Evolutionary conservation across 192 early-diverging fungal species (phyloP), one percentile per base, ranked within the genome.

Genomic region (Phlyctochytrium bullatum): DNA sequence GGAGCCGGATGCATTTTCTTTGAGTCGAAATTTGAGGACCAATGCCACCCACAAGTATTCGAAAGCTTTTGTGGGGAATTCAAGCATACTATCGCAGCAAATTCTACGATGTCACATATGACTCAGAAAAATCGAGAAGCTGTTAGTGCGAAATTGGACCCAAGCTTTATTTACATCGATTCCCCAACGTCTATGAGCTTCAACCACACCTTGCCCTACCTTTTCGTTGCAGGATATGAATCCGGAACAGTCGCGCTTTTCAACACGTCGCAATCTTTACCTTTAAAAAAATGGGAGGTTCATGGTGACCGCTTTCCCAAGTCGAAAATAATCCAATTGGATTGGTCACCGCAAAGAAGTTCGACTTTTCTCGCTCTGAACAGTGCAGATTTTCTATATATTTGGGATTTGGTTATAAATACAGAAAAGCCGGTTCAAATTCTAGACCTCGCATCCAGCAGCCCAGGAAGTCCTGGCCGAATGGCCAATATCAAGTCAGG

Each of bases 341-440:
- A 29, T 23, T 84, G 82, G 82, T 81, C 79, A 2, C 66, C 68
- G 6, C 82, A 84, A 36, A 76, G 82, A 2, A 76, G 77, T 2
- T 59, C 72, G 3, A 72, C 81, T 29, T 84, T 84, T 59, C 77
- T 62, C 52, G 79, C 62, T 2, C 70, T 84, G 28, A 77, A 81
- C 34, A 62, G 17, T 23, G 47, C 52, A 16, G 62, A 64, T 17
- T 52, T 16, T 1, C 36, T 84, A 28, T 56, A 72, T 34, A 60
- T 81, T 3, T 84, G 77, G 74, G 82, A 84, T 54, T 50, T 81
- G 20, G n/a, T n/a, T n/a, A n/a, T n/a, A n/a, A n/a, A n/a, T n/a
- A n/a, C n/a, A n/a, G n/a, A n/a, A n/a, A n/a, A n/a, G n/a, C n/a
- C n/a, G n/a, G n/a, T n/a, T n/a, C n/a, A n/a, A n/a, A n/a, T n/a